Evolutionary conservation across 2,329 filamentous ascomycete genomes (phyloP), one percentile per base, ranked within the genome.

Genomic region (Aspergillus hortae): DNA sequence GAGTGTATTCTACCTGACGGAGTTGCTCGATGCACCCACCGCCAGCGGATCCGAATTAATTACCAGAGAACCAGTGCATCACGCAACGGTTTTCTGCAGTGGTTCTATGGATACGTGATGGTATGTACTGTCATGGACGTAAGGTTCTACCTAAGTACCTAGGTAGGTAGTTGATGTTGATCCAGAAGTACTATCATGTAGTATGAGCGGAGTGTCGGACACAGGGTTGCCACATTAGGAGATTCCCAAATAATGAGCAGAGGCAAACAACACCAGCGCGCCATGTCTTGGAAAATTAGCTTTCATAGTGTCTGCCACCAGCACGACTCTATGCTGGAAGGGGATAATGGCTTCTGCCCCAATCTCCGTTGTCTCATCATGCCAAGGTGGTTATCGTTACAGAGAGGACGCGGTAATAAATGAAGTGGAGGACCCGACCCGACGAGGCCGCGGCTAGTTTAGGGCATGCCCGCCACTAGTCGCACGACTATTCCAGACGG

Each of bases 41-140:
- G 27, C 27, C 44, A 44, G 54, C 52, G 54, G 54, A 56, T 56
- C 48, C 43, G 32, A 43, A 51, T 51, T 44, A 47, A 48, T 49
- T 44, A 46, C 36, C 7, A 36, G 11, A 17, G 46, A 52, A 41
- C 45, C 35, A 21, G 17, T 41, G 44, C 44, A 57, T 57, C 53
- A 57, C 44, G 55, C 55, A 55, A 56, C 48, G 50, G 54, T 41
- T 43, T 53, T 41, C 35, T 30, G 17, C 27, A 30, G 27, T 30
- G 27, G 27, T 30, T 30, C 19, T 19, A 19, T 19, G 19, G 19
- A 19, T 19, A 30, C 27, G 27, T 30, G 6, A 30, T 30, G 27
- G 27, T 30, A 10, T 30, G 25, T 27, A 27, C 25, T 27, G 9
- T 19, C 19, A 19, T 19, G 19, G 19, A 19, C 19, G 2, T 19